Evolutionary conservation across 176 grass and related monocot species (phyloP), one percentile per base, ranked within the genome.

Genomic region (Carex kokanica): DNA sequence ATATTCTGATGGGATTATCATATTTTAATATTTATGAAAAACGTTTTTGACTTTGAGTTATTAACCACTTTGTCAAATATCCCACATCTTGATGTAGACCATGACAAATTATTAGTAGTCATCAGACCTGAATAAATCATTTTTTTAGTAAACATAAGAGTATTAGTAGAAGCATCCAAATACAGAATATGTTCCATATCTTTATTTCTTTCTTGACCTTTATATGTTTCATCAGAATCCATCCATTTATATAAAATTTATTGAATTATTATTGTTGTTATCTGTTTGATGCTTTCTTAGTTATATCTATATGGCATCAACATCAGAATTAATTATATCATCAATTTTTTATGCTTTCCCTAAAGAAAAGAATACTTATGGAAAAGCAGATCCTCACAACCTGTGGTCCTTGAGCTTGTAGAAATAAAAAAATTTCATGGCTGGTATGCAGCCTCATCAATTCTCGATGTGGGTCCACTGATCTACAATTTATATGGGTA

Each of bases 321-420:
- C n/a, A 40, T 16, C 0, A 0, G 29, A 23, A 54, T 75, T 75
- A 41, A 53, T 52, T 17, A 55, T 21, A 74, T 52, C 20, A 32
- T 49, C 10, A 47, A 11, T 11, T 49, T 31, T 31, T 31, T 17
- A 53, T 55, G 49, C 69, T 73, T 73, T 53, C 24, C 24, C 14
- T 31, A 31, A 55, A 77, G 41, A 55, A 77, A 54, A 31, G 0
- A 77, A 56, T 55, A 55, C 73, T 17, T 55, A 11, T 45, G 18
- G 51, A 9, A 77, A 77, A 77, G 49, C 49, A 77, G 73, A 77
- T 77, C 15, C 73, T 55, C 49, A 32, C 73, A 54, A 54, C 55
- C 6, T 56, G 73, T 77, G 73, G 73, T 77, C 49, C 49, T 55
- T 77, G 47, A 53, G 45, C 5, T 77, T 31, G 24, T 29, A 77